Evolutionary conservation across 2,329 filamentous ascomycete genomes (phyloP).

Genomic region (Colletotrichum euphorbiae): DNA sequence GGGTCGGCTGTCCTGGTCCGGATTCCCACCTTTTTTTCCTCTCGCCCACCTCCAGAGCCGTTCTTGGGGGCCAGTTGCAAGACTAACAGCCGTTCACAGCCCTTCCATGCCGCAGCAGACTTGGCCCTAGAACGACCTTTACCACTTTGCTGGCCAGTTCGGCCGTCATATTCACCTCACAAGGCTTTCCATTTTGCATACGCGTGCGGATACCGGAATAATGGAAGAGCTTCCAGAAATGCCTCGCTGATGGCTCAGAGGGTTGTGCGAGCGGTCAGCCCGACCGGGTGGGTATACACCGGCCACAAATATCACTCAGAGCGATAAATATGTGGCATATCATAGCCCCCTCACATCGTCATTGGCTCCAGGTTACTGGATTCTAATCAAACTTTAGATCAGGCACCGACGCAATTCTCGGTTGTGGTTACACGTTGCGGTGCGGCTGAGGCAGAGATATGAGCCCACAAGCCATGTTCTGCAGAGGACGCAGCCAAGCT

Average conservation of each 20-base stretch:
- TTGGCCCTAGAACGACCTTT: background rate
- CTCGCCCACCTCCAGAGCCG: background rate
- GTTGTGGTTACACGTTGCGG: conserved; percentile 13
- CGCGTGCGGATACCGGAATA: background rate
- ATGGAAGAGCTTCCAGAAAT: conserved; percentile 3
- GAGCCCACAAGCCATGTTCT: background rate
- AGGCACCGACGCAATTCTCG: background rate
- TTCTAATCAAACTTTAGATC: conserved; percentile 1
- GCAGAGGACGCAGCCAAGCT: conserved; percentile 19
- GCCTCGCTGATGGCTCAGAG: conserved; percentile 24
- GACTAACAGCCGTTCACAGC: conserved; percentile 19
- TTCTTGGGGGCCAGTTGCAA: background rate
- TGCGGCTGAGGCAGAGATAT: conserved; percentile 15
- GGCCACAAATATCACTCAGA: background rate
- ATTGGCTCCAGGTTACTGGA: conserved; percentile 4
- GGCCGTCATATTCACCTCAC: conserved; percentile 28
- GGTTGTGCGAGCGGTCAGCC: conserved; percentile 1
- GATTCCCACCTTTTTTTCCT: conserved; percentile 5
- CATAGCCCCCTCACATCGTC: conserved; percentile 5
- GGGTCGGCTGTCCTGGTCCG: conserved; percentile 27
- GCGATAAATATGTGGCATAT: background rate
- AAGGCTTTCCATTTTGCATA: conserved; percentile 30
- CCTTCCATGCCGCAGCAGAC: conserved; percentile 27
- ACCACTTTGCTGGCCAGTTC: background rate
- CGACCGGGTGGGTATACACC: background rate